Conservation (phyloP, 202 grass and related monocot species). For the Saccharum hybrid region DNA sequence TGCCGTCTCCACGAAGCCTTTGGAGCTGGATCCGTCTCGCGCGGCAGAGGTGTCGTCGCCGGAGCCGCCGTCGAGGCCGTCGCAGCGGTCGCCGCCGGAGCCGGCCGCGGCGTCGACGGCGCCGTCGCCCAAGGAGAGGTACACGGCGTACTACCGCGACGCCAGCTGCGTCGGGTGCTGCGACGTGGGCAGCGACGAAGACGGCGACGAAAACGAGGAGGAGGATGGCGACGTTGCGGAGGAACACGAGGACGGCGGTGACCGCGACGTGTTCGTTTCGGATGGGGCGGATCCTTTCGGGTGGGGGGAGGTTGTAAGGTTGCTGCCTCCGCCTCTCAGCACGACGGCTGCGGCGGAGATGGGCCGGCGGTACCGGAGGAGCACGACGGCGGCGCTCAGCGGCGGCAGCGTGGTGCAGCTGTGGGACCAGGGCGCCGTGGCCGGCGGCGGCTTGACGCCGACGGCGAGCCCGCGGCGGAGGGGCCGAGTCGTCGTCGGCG, state of each 20-base stretch:
- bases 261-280: background rate
- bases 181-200: conserved; percentile 42
- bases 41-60: background rate
- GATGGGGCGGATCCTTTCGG: conserved; percentile 22
- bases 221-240: background rate
- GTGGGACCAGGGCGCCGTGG: conserved; percentile 47
- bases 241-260: background rate
- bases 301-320: conserved; percentile 44
- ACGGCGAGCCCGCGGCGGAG: conserved; percentile 43
- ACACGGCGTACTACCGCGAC: conserved; percentile 62
- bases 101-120: background rate
- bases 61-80: background rate
- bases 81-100: too few relatives aligned
- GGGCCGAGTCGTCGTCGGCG: background rate
- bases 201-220: background rate
- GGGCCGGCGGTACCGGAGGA: conserved; percentile 41
- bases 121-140: conserved; percentile 58
- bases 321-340: conserved; percentile 21
- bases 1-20: background rate
- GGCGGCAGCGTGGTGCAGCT: conserved; percentile 60
- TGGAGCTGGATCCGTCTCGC: background rate
- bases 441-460: background rate
- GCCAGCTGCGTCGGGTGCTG: conserved; percentile 51
- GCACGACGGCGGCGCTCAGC: conserved; percentile 40
- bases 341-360: background rate